Evolutionary conservation across 1,139 yeast genomes (phyloP).

Genomic region (Arxiozyma telluris): DNA sequence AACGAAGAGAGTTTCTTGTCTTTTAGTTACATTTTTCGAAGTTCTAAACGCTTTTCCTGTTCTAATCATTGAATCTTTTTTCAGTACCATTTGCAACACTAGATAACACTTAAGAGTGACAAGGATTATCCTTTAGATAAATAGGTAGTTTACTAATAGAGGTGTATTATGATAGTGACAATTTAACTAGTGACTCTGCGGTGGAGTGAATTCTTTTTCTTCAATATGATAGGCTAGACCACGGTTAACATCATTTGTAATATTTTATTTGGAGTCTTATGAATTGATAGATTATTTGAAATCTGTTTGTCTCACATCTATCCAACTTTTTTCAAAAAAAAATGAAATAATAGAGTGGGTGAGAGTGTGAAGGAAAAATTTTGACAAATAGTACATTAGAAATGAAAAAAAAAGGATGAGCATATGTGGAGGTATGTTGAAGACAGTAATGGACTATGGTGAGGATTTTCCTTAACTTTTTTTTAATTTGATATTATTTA

Average conservation of each 20-base stretch:
- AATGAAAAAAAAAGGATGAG: neutral
- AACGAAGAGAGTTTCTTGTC: no score
- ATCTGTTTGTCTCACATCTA: neutral
- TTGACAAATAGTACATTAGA: neutral
- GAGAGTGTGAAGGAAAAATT: neutral
- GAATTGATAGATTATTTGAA: neutral
- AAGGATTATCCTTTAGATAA: neutral
- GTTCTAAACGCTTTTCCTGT: no score
- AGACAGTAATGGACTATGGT: neutral
- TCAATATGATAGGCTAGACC: neutral
- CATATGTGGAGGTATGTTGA: no score
- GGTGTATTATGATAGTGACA: neutral
- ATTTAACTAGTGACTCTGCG: neutral
- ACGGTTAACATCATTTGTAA: neutral
- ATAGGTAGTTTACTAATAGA: neutral
- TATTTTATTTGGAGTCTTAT: neutral
- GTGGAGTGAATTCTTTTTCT: neutral
- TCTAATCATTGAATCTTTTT: no score
- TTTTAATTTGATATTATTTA: constrained; percentile 1
- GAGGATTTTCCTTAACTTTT: neutral
- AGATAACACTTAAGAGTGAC: neutral
- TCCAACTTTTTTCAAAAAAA: neutral
- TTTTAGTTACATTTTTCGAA: no score
- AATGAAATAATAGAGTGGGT: neutral
- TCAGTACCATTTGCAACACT: no score